Percentiles rank a stretch among this genome's conserved stretches.
Evolutionary conservation across 345 rosid species (phyloP).

Genomic region (Anacardium occidentale): DNA sequence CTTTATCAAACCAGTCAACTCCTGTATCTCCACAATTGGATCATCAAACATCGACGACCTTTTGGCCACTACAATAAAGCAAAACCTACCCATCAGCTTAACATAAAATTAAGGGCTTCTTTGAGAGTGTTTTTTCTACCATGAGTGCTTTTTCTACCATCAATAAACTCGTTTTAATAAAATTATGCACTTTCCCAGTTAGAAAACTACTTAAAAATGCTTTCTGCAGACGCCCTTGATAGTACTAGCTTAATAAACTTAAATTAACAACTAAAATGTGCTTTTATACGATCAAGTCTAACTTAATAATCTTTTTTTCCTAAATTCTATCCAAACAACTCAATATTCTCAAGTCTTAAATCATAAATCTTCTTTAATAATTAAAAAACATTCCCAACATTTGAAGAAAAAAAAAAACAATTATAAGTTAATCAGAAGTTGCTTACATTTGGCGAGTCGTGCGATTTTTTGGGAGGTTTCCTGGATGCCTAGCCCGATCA

Average conservation of each 20-base stretch:
- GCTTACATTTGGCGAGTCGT: slow-evolving; percentile 66
- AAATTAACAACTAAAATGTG: neutral
- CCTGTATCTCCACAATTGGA: slow-evolving; percentile 75
- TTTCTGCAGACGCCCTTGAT: neutral
- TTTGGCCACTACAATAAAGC: slow-evolving; percentile 57
- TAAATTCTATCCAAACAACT: neutral
- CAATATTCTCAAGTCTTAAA: neutral
- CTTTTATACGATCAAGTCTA: neutral
- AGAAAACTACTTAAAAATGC: neutral
- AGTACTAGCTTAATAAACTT: neutral
- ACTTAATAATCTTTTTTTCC: neutral
- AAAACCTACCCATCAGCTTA: slow-evolving; percentile 11
- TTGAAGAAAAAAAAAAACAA: neutral
- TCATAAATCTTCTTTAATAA: neutral
- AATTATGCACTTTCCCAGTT: too few relatives aligned
- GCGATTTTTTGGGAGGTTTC: slow-evolving; percentile 75
- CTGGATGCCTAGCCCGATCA: slow-evolving; percentile 54
- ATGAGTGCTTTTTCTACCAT: too few relatives aligned
- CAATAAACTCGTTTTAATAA: too few relatives aligned
- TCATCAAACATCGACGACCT: slow-evolving; percentile 88
- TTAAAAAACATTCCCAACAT: too few relatives aligned
- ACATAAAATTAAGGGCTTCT: neutral
- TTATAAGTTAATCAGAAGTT: neutral
- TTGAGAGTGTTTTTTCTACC: neutral
- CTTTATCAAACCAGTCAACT: slow-evolving; percentile 74